phyloP scores from a whole-genome alignment of 2,329 filamentous ascomycete genomes.

The Talaromyces sp. region DNA sequence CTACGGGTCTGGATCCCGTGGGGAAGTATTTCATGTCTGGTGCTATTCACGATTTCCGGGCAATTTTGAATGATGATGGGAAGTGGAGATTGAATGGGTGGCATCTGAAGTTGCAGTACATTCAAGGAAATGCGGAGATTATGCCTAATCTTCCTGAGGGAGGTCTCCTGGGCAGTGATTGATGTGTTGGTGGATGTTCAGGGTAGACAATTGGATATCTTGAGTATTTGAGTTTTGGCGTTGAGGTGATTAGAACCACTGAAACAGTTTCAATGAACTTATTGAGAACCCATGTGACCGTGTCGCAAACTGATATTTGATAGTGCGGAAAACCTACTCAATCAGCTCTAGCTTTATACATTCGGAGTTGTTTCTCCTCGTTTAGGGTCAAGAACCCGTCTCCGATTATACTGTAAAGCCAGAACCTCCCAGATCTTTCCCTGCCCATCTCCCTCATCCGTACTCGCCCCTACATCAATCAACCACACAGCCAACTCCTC shows the following conservation, averaged over 20 bases:
- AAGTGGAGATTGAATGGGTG: neutral
- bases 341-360: neutral
- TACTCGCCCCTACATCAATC: neutral
- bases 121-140: neutral
- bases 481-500: neutral
- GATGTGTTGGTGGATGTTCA: neutral
- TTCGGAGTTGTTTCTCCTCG: neutral
- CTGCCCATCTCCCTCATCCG: neutral
- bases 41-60: neutral
- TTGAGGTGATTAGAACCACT: neutral
- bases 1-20: neutral
- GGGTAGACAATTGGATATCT: neutral
- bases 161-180: neutral
- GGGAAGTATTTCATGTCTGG: neutral
- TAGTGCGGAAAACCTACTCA: neutral
- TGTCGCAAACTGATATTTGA: neutral
- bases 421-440: neutral
- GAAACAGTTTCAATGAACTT: neutral
- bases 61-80: neutral
- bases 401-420: neutral
- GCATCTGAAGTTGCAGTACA: neutral
- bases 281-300: neutral
- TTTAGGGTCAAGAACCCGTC: neutral
- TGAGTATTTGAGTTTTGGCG: neutral
- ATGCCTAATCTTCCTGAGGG: constrained; percentile 1